Conservation (phyloP, 2,329 filamentous ascomycete species). For the Cercospora sp. region DNA sequence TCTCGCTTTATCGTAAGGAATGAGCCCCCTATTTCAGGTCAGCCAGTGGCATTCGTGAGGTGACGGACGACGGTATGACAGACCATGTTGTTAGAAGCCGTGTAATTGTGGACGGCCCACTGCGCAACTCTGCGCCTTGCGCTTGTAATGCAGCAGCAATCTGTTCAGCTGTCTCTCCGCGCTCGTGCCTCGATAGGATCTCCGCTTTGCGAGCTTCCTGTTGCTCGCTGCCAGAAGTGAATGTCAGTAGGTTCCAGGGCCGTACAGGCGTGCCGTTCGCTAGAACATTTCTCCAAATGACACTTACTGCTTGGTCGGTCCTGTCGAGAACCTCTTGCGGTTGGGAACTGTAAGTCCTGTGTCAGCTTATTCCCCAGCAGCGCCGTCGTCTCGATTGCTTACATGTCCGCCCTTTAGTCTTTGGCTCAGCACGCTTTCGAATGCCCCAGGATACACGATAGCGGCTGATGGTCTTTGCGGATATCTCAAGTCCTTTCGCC, state of each 20-base stretch:
- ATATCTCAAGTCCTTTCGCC: constrained; percentile 26
- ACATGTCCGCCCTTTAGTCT: constrained; percentile 23
- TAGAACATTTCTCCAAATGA: neutral
- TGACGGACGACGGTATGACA: neutral
- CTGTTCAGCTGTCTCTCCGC: constrained; percentile 32
- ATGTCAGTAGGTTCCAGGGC: neutral
- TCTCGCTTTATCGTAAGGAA: constrained; percentile 30
- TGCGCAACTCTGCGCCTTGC: constrained; percentile 27
- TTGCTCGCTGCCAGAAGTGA: neutral
- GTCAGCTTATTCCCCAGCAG: neutral
- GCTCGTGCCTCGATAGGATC: constrained; percentile 26
- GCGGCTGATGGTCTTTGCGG: constrained; percentile 30
- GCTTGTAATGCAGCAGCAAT: constrained; percentile 29
- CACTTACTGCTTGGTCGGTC: constrained; percentile 12
- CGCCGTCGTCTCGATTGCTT: neutral
- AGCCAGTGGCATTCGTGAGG: neutral
- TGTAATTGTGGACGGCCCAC: constrained; percentile 28
- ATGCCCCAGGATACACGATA: constrained; percentile 32
- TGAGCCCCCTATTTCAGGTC: constrained; percentile 20
- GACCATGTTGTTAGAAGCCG: constrained; percentile 31
- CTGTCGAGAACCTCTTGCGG: neutral
- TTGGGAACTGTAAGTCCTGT: neutral
- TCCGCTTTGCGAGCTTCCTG: constrained; percentile 26
- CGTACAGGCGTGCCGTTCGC: neutral
- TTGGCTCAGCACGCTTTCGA: constrained; percentile 26